Evolutionary conservation across 768 basidiomycete genomes (phyloP).

Genomic region (Tulasnella sp.): DNA sequence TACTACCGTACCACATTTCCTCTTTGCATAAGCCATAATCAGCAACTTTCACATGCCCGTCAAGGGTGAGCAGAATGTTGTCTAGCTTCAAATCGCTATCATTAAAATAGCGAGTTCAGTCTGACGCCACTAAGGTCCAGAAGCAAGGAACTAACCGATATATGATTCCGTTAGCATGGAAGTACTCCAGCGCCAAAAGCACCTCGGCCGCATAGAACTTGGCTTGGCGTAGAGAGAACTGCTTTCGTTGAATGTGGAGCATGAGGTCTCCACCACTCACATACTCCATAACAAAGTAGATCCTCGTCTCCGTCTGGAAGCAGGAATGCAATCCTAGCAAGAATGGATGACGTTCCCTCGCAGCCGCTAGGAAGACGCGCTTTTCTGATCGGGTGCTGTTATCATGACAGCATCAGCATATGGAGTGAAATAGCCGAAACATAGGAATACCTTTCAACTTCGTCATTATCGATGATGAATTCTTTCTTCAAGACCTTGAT

Average conservation of each 20-base stretch:
- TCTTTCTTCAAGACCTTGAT: slow-evolving; percentile 99
- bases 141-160: slow-evolving; percentile 55
- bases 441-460: slow-evolving; percentile 79
- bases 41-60: slow-evolving; percentile 97
- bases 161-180: slow-evolving; percentile 97
- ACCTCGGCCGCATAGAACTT: slow-evolving; percentile 99
- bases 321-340: slow-evolving; percentile 92
- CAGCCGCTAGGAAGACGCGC: slow-evolving; percentile 95
- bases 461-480: slow-evolving; percentile 99
- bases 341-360: slow-evolving; percentile 94
- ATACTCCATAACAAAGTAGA: slow-evolving; percentile 99
- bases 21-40: slow-evolving; percentile 99
- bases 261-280: slow-evolving; percentile 98
- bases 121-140: neutral
- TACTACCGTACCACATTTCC: slow-evolving; percentile 94
- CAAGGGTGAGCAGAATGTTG: slow-evolving; percentile 90
- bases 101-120: neutral
- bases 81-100: slow-evolving; percentile 90
- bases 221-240: slow-evolving; percentile 95
- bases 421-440: neutral
- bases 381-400: slow-evolving; percentile 94
- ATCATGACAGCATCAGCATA: neutral
- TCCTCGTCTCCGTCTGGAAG: slow-evolving; percentile 98
- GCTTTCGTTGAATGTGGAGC: slow-evolving; percentile 98
- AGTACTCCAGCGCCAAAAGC: slow-evolving; percentile 88